Conservation (phyloP, 768 basidiomycete species). For the Hypholoma fasciculare region DNA sequence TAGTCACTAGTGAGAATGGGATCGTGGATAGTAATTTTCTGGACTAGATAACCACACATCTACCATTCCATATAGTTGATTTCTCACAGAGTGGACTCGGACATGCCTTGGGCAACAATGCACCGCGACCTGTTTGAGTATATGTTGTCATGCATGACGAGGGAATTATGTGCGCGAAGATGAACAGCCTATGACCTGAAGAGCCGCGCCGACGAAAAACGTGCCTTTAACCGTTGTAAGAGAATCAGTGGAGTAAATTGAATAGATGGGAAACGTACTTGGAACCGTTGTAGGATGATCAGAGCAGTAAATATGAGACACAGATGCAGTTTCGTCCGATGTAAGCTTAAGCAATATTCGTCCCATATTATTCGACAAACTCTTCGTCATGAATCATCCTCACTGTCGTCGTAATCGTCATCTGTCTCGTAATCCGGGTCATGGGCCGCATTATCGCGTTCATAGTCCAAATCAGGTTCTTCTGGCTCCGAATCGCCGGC, state of each 20-base stretch:
- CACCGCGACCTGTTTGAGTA: conserved; percentile 94
- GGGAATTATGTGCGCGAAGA: conserved; percentile 91
- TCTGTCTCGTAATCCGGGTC: too few species aligned
- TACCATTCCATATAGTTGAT: conserved; percentile 97
- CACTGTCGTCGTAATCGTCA: too few species aligned
- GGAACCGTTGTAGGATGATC: conserved; percentile 75
- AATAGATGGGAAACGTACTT: conserved; percentile 92
- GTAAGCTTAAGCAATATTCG: too few species aligned
- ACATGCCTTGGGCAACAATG: conserved; percentile 88
- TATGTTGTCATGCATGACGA: conserved; percentile 93
- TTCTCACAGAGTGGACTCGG: conserved; percentile 78
- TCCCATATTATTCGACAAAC: too few species aligned
- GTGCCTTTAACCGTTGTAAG: conserved; percentile 81
- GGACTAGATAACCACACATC: conserved; percentile 91
- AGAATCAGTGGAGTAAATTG: conserved; percentile 63
- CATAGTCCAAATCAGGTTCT: too few species aligned
- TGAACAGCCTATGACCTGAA: conserved; percentile 87
- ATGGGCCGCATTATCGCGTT: too few species aligned
- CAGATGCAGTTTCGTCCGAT: conserved; percentile 68
- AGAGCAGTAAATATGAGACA: conserved; percentile 71
- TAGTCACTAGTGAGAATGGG: conserved; percentile 52
- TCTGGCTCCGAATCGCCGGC: too few species aligned
- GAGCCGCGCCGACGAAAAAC: conserved; percentile 94
- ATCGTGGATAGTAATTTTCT: conserved; percentile 81
- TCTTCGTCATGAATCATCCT: too few species aligned